phyloP scores from a whole-genome alignment of 2,329 filamentous ascomycete species.

The Arthrobotrys conoides region DNA sequence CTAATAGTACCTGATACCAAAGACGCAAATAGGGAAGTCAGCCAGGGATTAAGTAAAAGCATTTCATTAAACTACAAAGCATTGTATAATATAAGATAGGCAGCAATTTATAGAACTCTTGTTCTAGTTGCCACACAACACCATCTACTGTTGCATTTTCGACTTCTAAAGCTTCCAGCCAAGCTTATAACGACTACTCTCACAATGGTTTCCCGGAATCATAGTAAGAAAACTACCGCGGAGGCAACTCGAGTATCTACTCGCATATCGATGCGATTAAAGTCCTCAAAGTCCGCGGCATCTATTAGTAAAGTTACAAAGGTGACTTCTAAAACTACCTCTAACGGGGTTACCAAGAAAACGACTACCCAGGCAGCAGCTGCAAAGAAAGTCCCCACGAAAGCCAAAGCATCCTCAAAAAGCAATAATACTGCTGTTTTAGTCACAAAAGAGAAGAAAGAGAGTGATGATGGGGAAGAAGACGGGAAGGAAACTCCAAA shows the following conservation, averaged over 20 bases:
- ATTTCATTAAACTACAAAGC: too few relatives aligned
- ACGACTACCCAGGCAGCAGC: slow-evolving; percentile 8
- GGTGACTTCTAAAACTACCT: slow-evolving; percentile 9
- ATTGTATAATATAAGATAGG: too few relatives aligned
- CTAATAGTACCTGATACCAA: neutral
- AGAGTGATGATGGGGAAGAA: neutral
- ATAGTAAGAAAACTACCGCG: slow-evolving; percentile 1
- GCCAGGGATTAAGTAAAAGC: too few relatives aligned
- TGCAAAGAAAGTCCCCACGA: neutral
- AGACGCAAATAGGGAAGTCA: neutral
- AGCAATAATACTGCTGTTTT: neutral
- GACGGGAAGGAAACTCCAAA: neutral
- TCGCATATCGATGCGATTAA: slow-evolving; percentile 35
- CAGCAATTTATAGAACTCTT: neutral
- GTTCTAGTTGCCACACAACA: neutral
- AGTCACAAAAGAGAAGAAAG: neutral
- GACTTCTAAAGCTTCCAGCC: neutral
- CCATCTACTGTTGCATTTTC: slow-evolving; percentile 22
- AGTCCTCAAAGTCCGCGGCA: slow-evolving; percentile 31
- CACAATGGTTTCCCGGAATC: slow-evolving; percentile 47
- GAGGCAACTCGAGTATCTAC: slow-evolving; percentile 24
- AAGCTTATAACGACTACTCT: neutral
- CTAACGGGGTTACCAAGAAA: slow-evolving; percentile 25
- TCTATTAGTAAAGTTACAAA: slow-evolving; percentile 13
- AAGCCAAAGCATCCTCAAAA: slow-evolving; percentile 25